phyloP scores from a whole-genome alignment of 1,284 basidiomycete genomes.

The Cutaneotrichosporon daszewskae region DNA sequence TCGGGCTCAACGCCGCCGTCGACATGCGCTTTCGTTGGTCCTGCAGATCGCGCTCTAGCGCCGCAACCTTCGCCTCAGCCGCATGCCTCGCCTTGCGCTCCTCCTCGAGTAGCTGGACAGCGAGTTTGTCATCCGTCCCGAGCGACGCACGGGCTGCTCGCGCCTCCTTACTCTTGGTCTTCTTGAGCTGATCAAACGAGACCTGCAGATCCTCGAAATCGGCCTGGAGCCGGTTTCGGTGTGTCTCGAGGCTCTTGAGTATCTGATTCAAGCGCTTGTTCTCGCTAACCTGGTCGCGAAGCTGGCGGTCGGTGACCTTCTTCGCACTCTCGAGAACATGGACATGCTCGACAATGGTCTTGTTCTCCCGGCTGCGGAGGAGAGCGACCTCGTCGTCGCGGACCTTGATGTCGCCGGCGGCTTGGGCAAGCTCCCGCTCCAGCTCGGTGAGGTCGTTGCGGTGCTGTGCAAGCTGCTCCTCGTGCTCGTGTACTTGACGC shows the following conservation, averaged over 20 bases:
- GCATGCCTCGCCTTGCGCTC: constrained; percentile 29
- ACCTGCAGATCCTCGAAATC: constrained; percentile 81
- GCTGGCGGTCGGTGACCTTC: constrained; percentile 86
- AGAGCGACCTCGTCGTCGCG: constrained; percentile 82
- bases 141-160: constrained; percentile 32
- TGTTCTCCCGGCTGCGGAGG: constrained; percentile 77
- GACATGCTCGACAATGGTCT: constrained; percentile 97
- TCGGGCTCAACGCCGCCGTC: constrained; percentile 18
- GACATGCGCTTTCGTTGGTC: constrained; percentile 34
- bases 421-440: constrained; percentile 74
- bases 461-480: constrained; percentile 61
- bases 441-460: constrained; percentile 67
- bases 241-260: constrained; percentile 37
- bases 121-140: constrained; percentile 33
- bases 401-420: constrained; percentile 68
- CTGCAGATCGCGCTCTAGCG: constrained; percentile 39
- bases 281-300: constrained; percentile 56
- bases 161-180: constrained; percentile 48
- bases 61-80: constrained; percentile 29
- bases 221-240: constrained; percentile 58
- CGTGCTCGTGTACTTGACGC: constrained; percentile 59
- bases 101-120: constrained; percentile 27
- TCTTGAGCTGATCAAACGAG: constrained; percentile 67
- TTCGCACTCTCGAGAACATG: constrained; percentile 97
- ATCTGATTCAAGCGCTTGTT: constrained; percentile 39